These are phyloP conservation scores for Clonostachys chloroleuca DNA, from an alignment of 2,329 filamentous ascomycete genomes.

Conservation along the genomic window DNA sequence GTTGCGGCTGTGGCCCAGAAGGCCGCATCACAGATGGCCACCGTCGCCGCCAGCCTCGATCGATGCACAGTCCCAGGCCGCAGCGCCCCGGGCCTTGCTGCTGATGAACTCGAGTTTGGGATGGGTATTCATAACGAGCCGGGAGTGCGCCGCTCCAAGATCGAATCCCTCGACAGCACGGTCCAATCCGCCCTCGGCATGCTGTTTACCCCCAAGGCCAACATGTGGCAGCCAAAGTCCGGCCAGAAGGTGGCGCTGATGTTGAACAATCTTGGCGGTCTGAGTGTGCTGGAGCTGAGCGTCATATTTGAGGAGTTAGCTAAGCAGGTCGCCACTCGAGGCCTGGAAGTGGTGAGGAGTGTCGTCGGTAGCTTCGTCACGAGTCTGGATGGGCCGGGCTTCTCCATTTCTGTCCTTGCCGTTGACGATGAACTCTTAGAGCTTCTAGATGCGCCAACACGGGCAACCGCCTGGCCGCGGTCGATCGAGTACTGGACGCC, in stretches of 20 bases:
- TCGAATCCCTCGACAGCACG: constrained; percentile 47
- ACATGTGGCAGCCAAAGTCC: constrained; percentile 67
- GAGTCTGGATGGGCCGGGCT: constrained; percentile 70
- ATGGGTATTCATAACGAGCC: constrained; percentile 78
- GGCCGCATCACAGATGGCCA: constrained; percentile 72
- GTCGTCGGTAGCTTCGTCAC: constrained; percentile 74
- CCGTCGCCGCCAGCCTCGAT: constrained; percentile 81
- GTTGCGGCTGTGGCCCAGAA: constrained; percentile 69
- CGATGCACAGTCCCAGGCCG: constrained; percentile 93
- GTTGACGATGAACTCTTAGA: constrained; percentile 56
- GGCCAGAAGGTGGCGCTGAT: constrained; percentile 60
- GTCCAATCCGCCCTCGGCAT: constrained; percentile 64
- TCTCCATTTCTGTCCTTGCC: constrained; percentile 69
- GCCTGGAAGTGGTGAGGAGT: constrained; percentile 59
- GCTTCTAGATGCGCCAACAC: constrained; percentile 64
- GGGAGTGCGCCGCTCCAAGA: constrained; percentile 45
- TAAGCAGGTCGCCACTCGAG: constrained; percentile 50
- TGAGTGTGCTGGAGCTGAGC: constrained; percentile 68
- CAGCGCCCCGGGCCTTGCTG: constrained; percentile 37
- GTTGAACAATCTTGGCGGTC: constrained; percentile 72
- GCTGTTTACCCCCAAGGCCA: constrained; percentile 49
- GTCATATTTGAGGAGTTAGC: constrained; percentile 68
- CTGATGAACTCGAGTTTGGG: constrained; percentile 58
- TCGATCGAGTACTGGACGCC: constrained; percentile 48
- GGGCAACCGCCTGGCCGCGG: constrained; percentile 67